A percentile compares a stretch with the other conserved stretches of the same genome.
Conservation (phyloP, 2,329 filamentous ascomycete genomes). For the Microsporum canis region DNA sequence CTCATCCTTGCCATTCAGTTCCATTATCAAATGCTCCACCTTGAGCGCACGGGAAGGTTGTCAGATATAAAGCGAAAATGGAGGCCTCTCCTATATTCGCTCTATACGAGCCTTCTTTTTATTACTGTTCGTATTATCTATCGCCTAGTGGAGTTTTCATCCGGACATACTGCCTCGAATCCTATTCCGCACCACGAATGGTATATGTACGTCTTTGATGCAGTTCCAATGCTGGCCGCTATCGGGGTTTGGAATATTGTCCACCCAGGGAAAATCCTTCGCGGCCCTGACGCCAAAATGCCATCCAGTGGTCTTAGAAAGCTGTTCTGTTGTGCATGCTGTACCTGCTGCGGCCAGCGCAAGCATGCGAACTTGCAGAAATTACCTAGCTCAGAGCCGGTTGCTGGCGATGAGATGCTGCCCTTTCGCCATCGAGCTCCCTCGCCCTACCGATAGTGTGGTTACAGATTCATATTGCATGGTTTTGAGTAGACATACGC, state of each 20-base stretch:
- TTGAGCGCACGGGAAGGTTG: slow-evolving; percentile 34
- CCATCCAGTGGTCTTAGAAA: not conserved
- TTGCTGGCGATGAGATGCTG: not conserved
- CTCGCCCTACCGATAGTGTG: not conserved
- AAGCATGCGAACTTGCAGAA: slow-evolving; percentile 5
- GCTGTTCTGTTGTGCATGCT: not conserved
- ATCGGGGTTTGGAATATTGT: slow-evolving; percentile 27
- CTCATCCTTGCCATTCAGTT: slow-evolving; percentile 39
- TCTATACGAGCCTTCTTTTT: slow-evolving; percentile 42
- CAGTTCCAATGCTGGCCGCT: slow-evolving; percentile 30
- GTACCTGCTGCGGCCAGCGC: not conserved
- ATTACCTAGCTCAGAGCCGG: not conserved
- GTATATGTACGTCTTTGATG: slow-evolving; percentile 32
- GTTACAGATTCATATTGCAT: not conserved
- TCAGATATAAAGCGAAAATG: slow-evolving; percentile 19
- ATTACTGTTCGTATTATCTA: slow-evolving; percentile 47
- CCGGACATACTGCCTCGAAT: slow-evolving; percentile 30
- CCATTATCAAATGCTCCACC: slow-evolving; percentile 33
- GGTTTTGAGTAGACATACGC: too few species aligned
- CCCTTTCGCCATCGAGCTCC: not conserved
- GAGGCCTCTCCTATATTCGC: slow-evolving; percentile 35
- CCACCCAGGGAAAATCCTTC: slow-evolving; percentile 27
- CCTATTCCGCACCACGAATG: slow-evolving; percentile 27
- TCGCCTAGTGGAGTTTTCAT: slow-evolving; percentile 50
- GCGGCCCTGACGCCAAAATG: slow-evolving; percentile 18